phyloP scores from a whole-genome alignment of 2,329 filamentous ascomycete species.

The Diplodia seriata region DNA sequence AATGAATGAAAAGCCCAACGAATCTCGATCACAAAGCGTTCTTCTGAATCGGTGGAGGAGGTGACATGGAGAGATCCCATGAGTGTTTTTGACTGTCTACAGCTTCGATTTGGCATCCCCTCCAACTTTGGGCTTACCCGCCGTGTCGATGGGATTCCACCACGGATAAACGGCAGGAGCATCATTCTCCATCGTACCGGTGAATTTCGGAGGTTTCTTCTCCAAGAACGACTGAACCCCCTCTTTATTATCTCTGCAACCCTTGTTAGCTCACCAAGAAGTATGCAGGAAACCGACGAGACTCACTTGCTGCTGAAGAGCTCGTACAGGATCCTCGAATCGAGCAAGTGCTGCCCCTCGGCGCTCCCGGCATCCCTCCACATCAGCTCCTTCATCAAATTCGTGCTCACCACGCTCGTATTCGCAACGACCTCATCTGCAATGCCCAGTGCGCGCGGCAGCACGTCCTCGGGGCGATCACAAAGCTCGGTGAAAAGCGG shows the following conservation, averaged over 20 bases:
- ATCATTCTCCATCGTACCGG: conserved; percentile 66
- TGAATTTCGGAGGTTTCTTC: conserved; percentile 70
- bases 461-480: conserved; percentile 63
- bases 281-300: neutral
- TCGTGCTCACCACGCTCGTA: conserved; percentile 68
- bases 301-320: conserved; percentile 60
- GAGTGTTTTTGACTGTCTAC: conserved; percentile 1
- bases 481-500: conserved; percentile 72
- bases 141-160: conserved; percentile 66
- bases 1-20: conserved; percentile 52
- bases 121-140: conserved; percentile 48
- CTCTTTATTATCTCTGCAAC: conserved; percentile 67
- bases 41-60: neutral
- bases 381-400: conserved; percentile 76
- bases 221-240: conserved; percentile 73
- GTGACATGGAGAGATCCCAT: neutral
- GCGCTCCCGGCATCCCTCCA: conserved; percentile 65
- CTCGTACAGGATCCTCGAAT: conserved; percentile 69
- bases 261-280: conserved; percentile 29
- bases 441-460: conserved; percentile 69
- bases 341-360: conserved; percentile 74
- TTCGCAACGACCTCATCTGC: conserved; percentile 72
- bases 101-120: conserved; percentile 11
- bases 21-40: conserved; percentile 14
- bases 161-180: conserved; percentile 69